Evolutionary conservation across 2,329 filamentous ascomycete genomes (phyloP).

Genomic region (Aspergillus pseudotamarii): DNA sequence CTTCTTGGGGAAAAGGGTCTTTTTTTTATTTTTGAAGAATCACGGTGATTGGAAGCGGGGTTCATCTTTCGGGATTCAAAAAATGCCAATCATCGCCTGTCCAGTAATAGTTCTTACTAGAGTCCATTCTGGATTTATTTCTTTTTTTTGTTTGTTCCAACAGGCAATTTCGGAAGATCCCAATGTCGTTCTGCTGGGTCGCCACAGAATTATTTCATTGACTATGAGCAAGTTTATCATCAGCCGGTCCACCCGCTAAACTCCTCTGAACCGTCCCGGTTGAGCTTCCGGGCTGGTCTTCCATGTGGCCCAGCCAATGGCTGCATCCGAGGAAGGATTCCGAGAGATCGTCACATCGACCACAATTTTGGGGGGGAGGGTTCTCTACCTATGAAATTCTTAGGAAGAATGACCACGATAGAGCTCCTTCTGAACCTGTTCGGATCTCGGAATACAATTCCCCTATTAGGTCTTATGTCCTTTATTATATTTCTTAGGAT

Average conservation of each 20-base stretch:
- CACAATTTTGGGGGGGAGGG: neutral
- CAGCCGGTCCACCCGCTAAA: conserved; percentile 14
- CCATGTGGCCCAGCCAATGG: conserved; percentile 19
- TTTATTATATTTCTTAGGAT: neutral
- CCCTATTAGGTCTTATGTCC: neutral
- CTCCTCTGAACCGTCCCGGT: conserved; percentile 12
- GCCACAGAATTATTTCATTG: neutral
- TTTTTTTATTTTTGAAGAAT: neutral
- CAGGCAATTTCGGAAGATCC: neutral
- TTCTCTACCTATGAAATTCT: neutral
- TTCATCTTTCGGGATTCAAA: conserved; percentile 14
- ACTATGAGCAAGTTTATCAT: conserved; percentile 8
- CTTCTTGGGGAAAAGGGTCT: neutral
- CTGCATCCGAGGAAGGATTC: conserved; percentile 14
- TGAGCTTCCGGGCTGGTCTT: conserved; percentile 12
- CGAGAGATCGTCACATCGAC: conserved; percentile 17
- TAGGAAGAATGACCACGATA: neutral
- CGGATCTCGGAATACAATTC: neutral
- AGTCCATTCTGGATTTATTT: neutral
- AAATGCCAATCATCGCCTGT: conserved; percentile 11
- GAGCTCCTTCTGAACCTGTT: neutral
- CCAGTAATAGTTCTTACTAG: neutral
- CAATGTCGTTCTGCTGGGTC: neutral
- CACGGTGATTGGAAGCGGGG: conserved; percentile 13
- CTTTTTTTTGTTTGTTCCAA: neutral